These are phyloP conservation scores for Physcia stellaris DNA, from an alignment of 495 filamentous ascomycete species.

Conservation along the genomic window DNA sequence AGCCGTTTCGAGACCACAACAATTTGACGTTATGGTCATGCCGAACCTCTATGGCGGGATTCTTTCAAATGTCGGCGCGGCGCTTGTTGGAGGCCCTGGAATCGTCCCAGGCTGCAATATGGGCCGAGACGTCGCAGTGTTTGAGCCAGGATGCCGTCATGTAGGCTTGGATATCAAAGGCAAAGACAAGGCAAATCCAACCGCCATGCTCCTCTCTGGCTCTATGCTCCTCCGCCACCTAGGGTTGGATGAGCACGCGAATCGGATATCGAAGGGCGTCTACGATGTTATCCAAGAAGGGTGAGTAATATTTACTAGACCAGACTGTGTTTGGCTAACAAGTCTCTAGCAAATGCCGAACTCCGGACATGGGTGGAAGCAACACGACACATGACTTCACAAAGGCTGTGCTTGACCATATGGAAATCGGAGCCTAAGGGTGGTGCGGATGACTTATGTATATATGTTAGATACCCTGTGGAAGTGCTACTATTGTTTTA, in stretches of 20 bases:
- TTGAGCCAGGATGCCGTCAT: slow-evolving; percentile 97
- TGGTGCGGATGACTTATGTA: too few species aligned
- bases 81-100: slow-evolving; percentile 94
- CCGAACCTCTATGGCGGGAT: slow-evolving; percentile 98
- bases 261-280: slow-evolving; percentile 92
- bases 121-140: slow-evolving; percentile 94
- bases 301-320: slow-evolving; percentile 37
- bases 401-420: slow-evolving; percentile 77
- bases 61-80: slow-evolving; percentile 95
- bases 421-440: too few species aligned
- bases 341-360: slow-evolving; percentile 55
- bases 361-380: slow-evolving; percentile 87
- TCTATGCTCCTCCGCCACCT: slow-evolving; percentile 95
- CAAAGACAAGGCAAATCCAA: slow-evolving; percentile 97
- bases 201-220: slow-evolving; percentile 83
- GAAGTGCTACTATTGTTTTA: too few species aligned
- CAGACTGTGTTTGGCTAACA: slow-evolving; percentile 18
- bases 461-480: too few species aligned
- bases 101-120: slow-evolving; percentile 98
- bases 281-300: slow-evolving; percentile 92
- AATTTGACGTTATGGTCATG: slow-evolving; percentile 99
- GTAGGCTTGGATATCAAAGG: slow-evolving; percentile 98
- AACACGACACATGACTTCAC: slow-evolving; percentile 91
- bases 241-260: slow-evolving; percentile 92
- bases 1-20: slow-evolving; percentile 85